Base-by-base conservation (phyloP, 768 basidiomycete genomes). In the Megacollybia marginata region DNA sequence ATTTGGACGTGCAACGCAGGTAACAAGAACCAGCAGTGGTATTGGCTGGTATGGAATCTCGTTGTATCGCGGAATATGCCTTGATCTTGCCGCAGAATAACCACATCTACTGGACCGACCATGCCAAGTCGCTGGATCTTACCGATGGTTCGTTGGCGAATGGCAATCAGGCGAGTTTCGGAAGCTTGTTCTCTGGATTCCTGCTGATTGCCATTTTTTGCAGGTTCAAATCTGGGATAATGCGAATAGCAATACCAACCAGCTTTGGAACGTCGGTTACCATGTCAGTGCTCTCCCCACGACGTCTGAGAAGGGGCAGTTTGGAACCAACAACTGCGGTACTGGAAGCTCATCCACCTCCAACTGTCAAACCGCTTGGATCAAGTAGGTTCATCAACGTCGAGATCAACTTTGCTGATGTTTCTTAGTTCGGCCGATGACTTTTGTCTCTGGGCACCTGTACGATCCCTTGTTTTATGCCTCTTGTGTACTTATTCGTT, bases 351-450 rank as follows among this genome's bases (percentile, higher is more conserved):
- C 70, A 60, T 81, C 80, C 62, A 70, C 65, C 5, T 83, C 82
- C 4, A 63, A 65, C 48, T 91, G 88, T 64, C 88, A 89, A 58
- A 81, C 81, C 53, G 76, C 73, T 10, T 82, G 75, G 59, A 53
- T 83, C 80, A 61, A 54, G 78, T 63, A n/a, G 42, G 38, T 35
- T 28, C 23, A 28, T 28, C 23, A n/a, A n/a, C 23, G 6, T 13
- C 18, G 13, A 23, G 11, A 44, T 44, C 23, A 46, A 20, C 42
- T 19, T 7, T 42, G 38, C 43, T 5, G 12, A 36, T 36, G 10
- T 36, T 52, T 83, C 79, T 80, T 0, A 84, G 85, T 59, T 74
- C 75, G 3, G 64, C 80, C n/a, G 71, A 79, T 33, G 82, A 75
- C 52, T 73, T 67, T 58, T 75, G 72, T 11, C 23, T 44, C 5